Percentiles rank a stretch among this genome's conserved stretches.
These are phyloP conservation scores for Cryptosporidium sp. DNA, from an alignment of 169 alveolate species.

Conservation along the genomic window DNA sequence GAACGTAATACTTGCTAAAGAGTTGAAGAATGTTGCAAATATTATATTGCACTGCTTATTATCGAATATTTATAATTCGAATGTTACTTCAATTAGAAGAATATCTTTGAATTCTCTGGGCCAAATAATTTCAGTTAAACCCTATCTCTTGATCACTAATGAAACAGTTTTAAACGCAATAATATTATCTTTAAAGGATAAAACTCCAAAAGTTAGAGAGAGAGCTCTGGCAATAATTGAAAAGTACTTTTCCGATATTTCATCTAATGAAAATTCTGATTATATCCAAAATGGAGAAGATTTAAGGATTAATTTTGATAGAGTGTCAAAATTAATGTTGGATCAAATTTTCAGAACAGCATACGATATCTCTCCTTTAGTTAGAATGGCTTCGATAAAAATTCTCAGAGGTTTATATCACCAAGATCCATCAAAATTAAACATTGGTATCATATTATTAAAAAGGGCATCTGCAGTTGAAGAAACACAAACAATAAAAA, in stretches of 20 bases:
- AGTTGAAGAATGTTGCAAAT: conserved; percentile 2
- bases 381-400: conserved; percentile 49
- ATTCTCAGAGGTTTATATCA: conserved; percentile 19
- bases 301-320: not conserved
- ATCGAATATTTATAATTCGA: conserved; percentile 46
- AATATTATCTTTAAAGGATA: conserved; percentile 38
- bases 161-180: conserved; percentile 34
- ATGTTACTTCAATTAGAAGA: conserved; percentile 15
- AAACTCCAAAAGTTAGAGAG: conserved; percentile 72
- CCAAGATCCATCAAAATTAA: conserved; percentile 9
- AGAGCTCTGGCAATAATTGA: conserved; percentile 57
- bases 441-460: conserved; percentile 29
- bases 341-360: conserved; percentile 48
- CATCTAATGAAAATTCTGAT: not conserved
- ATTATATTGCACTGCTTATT: conserved; percentile 51
- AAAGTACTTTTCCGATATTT: conserved; percentile 31
- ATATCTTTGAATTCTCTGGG: conserved; percentile 57
- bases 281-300: not conserved
- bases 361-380: conserved; percentile 59
- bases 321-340: not conserved
- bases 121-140: conserved; percentile 16
- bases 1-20: conserved; percentile 7
- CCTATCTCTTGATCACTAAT: conserved; percentile 8
- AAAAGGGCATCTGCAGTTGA: conserved; percentile 60
- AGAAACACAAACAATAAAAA: conserved; percentile 40